phyloP scores from a whole-genome alignment of 257 asterid species.

The Handroanthus guayacan region DNA sequence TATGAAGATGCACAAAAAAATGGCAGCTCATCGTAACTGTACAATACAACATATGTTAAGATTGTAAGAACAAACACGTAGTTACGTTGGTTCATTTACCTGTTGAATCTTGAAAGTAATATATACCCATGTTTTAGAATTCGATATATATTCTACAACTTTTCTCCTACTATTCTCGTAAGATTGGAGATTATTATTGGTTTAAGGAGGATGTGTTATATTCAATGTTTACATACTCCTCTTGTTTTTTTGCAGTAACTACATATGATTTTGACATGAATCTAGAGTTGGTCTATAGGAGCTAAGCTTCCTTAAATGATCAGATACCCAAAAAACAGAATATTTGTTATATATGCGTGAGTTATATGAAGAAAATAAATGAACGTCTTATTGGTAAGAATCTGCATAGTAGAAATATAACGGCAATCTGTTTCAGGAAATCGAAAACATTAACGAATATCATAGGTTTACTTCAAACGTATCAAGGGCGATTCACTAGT shows the following conservation, averaged over 20 bases:
- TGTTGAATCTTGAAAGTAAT: no score
- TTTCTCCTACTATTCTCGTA: background rate
- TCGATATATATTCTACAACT: no score
- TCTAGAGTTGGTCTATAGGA: background rate
- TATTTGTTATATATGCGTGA: background rate
- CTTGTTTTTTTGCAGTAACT: background rate
- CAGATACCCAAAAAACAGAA: background rate
- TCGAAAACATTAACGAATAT: background rate
- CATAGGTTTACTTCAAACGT: conserved; percentile 15
- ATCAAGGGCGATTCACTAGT: background rate
- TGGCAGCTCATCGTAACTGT: background rate
- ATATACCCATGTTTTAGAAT: no score
- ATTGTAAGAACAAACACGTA: no score
- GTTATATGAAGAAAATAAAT: background rate
- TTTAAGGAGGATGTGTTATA: background rate
- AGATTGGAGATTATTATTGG: conserved; percentile 8
- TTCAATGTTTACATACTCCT: background rate
- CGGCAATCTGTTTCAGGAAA: conserved; percentile 25
- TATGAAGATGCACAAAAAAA: conserved; percentile 21
- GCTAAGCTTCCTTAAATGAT: conserved; percentile 20
- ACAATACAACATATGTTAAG: no score
- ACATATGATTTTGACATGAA: background rate
- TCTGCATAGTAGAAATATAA: background rate
- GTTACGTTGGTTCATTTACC: no score
- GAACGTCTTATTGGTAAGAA: background rate